These are phyloP conservation scores for Paraurostyla sp. DNA, from an alignment of 73 alveolate genomes.

Conservation along the genomic window DNA sequence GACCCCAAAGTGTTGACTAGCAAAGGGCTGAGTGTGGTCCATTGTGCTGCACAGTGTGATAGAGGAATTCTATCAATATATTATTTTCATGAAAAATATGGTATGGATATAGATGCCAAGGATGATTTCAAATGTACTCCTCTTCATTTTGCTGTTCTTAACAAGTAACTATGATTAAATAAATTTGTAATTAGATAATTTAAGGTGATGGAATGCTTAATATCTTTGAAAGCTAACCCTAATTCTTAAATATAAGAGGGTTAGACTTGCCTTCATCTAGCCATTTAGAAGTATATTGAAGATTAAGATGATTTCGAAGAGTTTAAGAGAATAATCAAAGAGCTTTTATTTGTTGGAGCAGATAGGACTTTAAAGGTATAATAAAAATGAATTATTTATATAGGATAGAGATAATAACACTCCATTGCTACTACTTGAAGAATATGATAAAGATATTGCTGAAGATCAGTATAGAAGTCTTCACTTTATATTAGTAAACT, in stretches of 20 bases:
- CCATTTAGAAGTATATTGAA: neutral
- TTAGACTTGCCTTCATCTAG: slow-evolving; percentile 12
- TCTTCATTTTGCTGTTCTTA: slow-evolving; percentile 44
- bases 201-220: slow-evolving; percentile 30
- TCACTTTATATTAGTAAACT: neutral
- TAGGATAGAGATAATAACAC: too few relatives aligned
- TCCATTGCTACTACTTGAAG: neutral
- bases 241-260: slow-evolving; percentile 22
- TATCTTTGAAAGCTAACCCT: slow-evolving; percentile 44
- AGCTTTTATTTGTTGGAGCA: slow-evolving; percentile 45
- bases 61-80: slow-evolving; percentile 1
- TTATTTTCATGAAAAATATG: neutral
- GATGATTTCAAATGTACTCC: slow-evolving; percentile 47
- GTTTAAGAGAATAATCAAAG: slow-evolving; percentile 38
- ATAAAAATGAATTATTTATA: too few relatives aligned
- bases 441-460: neutral
- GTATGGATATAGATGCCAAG: neutral
- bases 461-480: slow-evolving; percentile 14
- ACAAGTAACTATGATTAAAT: too few relatives aligned
- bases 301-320: slow-evolving; percentile 25
- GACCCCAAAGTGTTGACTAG: neutral
- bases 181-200: slow-evolving; percentile 44
- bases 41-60: slow-evolving; percentile 58
- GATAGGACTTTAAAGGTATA: slow-evolving; percentile 28
- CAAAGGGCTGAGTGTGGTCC: slow-evolving; percentile 52